Percentiles rank a stretch among this genome's conserved stretches.
Evolutionary conservation across 2,329 filamentous ascomycete species (phyloP).

Genomic region (Simplicillium aogashimaense): DNA sequence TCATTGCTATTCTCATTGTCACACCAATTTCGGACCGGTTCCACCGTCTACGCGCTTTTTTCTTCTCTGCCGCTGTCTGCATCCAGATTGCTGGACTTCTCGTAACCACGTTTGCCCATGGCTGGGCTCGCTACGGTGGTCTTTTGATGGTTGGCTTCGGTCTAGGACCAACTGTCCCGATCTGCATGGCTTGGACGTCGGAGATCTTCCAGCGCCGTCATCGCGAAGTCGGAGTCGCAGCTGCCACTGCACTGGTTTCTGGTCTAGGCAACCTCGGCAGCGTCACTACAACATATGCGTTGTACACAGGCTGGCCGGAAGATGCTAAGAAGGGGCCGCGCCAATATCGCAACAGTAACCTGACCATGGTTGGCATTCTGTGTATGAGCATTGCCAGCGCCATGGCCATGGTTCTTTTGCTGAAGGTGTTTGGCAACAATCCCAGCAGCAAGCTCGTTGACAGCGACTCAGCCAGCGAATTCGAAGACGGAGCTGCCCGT

Average conservation of each 20-base stretch:
- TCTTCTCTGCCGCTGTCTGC: conserved; percentile 67
- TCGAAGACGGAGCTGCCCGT: conserved; percentile 51
- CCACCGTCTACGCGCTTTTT: conserved; percentile 66
- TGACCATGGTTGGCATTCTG: conserved; percentile 81
- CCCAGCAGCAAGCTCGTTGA: conserved; percentile 35
- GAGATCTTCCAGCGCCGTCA: conserved; percentile 86
- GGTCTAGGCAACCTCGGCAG: conserved; percentile 80
- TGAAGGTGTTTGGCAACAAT: conserved; percentile 48
- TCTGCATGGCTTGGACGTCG: conserved; percentile 88
- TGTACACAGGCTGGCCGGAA: conserved; percentile 78
- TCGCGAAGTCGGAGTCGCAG: conserved; percentile 82
- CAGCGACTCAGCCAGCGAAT: conserved; percentile 29
- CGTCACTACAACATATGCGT: conserved; percentile 78
- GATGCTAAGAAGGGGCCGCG: conserved; percentile 59
- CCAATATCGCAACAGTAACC: conserved; percentile 74
- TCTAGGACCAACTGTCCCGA: conserved; percentile 80
- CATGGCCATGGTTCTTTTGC: conserved; percentile 54
- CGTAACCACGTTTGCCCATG: conserved; percentile 66
- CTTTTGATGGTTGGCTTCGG: conserved; percentile 87
- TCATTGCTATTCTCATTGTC: conserved; percentile 75
- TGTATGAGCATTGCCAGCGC: conserved; percentile 67
- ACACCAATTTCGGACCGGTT: conserved; percentile 84
- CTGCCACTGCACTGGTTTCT: conserved; percentile 75
- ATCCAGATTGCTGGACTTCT: conserved; percentile 78
- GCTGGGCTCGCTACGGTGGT: conserved; percentile 80